phyloP scores from a whole-genome alignment of 768 basidiomycete species.

The Clitopilus passeckerianus region DNA sequence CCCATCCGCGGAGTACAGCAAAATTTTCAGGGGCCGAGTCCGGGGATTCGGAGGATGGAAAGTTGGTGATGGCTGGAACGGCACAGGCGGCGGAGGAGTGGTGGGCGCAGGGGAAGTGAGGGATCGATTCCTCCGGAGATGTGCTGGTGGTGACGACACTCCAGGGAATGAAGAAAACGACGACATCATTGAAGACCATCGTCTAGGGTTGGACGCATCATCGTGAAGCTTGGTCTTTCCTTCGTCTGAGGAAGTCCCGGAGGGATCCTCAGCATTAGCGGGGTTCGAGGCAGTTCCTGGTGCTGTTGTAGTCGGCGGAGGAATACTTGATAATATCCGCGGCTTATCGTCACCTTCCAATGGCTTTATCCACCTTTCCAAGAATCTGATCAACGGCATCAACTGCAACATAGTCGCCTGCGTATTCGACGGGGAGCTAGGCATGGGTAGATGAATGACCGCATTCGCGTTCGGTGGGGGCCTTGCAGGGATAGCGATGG shows the following conservation, averaged over 20 bases:
- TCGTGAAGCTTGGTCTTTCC: background rate
- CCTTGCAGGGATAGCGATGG: conserved; percentile 38
- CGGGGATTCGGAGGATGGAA: conserved; percentile 23
- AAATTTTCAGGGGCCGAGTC: conserved; percentile 64
- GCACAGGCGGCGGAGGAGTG: conserved; percentile 9
- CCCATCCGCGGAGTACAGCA: conserved; percentile 81
- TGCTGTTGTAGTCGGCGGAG: conserved; percentile 5
- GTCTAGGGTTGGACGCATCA: conserved; percentile 9
- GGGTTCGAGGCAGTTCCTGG: background rate
- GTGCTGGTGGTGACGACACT: conserved; percentile 6
- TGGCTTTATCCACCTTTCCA: conserved; percentile 62
- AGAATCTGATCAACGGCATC: conserved; percentile 59
- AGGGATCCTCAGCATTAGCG: background rate
- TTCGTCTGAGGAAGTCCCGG: background rate
- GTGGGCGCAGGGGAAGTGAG: conserved; percentile 15
- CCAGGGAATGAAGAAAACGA: conserved; percentile 16
- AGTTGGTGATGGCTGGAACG: conserved; percentile 1
- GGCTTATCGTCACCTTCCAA: conserved; percentile 13
- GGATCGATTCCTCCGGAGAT: conserved; percentile 5
- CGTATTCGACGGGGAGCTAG: conserved; percentile 57
- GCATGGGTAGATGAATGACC: conserved; percentile 73
- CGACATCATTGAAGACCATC: conserved; percentile 40
- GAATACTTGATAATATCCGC: background rate
- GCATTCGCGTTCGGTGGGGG: conserved; percentile 71
- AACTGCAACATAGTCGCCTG: conserved; percentile 51